A percentile compares a stretch with the other conserved stretches of the same genome.
Conservation (phyloP, 1,284 basidiomycete genomes). For the Trametes versicolor region DNA sequence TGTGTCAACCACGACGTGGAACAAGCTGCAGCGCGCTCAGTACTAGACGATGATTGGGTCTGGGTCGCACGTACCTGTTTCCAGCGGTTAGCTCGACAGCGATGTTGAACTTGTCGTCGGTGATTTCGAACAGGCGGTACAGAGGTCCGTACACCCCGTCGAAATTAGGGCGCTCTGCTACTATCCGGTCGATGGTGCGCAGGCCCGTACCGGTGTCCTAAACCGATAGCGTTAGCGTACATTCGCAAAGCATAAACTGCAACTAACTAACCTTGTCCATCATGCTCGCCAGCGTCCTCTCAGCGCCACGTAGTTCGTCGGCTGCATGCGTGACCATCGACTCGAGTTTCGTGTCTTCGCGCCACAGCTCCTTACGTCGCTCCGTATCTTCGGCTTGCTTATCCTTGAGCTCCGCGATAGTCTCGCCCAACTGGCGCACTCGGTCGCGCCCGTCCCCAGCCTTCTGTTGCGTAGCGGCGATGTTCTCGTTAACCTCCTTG, state of each 20-base stretch:
- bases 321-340: conserved; percentile 80
- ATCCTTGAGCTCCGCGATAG: conserved; percentile 74
- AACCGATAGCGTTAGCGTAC: not conserved
- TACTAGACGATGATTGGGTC: not conserved
- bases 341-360: conserved; percentile 91
- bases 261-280: conserved; percentile 89
- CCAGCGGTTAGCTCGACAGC: conserved; percentile 96
- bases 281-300: conserved; percentile 86
- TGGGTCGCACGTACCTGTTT: conserved; percentile 69
- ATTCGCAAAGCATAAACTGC: not conserved
- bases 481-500: conserved; percentile 65
- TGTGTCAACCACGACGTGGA: conserved; percentile 97
- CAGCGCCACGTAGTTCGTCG: conserved; percentile 84
- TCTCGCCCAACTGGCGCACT: conserved; percentile 73
- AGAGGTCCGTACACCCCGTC: conserved; percentile 92
- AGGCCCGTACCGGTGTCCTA: conserved; percentile 93
- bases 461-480: conserved; percentile 71
- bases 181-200: conserved; percentile 83
- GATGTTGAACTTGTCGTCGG: conserved; percentile 90
- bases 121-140: conserved; percentile 93
- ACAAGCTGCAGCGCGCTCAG: conserved; percentile 66
- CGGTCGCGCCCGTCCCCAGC: conserved; percentile 82
- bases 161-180: conserved; percentile 73
- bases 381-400: conserved; percentile 80
- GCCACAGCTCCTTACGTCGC: conserved; percentile 92